Evolutionary conservation across 169 alveolate genomes (phyloP).

Genomic region (Fabrea salina): DNA sequence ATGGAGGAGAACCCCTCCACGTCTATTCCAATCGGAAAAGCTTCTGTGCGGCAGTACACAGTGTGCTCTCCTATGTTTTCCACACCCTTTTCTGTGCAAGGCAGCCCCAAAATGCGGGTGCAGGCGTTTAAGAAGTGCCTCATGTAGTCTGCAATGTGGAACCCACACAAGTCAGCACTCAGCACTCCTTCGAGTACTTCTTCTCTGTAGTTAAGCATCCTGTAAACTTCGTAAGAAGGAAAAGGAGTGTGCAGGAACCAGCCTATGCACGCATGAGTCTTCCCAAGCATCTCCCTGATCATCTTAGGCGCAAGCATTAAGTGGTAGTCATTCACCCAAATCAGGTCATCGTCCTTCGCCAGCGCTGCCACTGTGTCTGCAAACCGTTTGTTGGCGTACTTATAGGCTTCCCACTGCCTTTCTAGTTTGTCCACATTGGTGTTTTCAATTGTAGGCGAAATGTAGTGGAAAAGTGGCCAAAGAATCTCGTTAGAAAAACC

Average conservation of each 20-base stretch:
- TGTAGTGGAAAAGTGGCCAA: not conserved
- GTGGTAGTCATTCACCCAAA: conserved; percentile 54
- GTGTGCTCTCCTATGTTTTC: not conserved
- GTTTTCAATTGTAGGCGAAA: not conserved
- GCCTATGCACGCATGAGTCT: conserved; percentile 33
- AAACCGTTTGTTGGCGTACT: not conserved
- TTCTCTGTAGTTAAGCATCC: conserved; percentile 44
- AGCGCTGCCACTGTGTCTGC: not conserved
- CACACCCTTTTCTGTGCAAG: not conserved
- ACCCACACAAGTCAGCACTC: conserved; percentile 29
- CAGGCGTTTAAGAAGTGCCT: conserved; percentile 43
- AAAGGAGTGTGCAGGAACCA: conserved; percentile 35
- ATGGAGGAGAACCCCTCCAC: not conserved
- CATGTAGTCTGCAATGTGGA: conserved; percentile 34
- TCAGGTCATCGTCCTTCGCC: not conserved
- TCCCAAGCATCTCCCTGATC: conserved; percentile 8
- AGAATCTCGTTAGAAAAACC: conserved; percentile 56
- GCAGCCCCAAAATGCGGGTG: conserved; percentile 15
- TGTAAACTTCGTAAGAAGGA: not conserved
- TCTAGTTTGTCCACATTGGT: not conserved
- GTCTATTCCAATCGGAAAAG: not conserved
- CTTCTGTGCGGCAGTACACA: not conserved
- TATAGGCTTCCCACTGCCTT: not conserved
- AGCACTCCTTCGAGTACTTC: conserved; percentile 40
- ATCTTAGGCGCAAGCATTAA: conserved; percentile 39